Percentiles rank a stretch among this genome's conserved stretches.
Conservation (phyloP, 2,329 filamentous ascomycete species). For the Blastomyces parvus region DNA sequence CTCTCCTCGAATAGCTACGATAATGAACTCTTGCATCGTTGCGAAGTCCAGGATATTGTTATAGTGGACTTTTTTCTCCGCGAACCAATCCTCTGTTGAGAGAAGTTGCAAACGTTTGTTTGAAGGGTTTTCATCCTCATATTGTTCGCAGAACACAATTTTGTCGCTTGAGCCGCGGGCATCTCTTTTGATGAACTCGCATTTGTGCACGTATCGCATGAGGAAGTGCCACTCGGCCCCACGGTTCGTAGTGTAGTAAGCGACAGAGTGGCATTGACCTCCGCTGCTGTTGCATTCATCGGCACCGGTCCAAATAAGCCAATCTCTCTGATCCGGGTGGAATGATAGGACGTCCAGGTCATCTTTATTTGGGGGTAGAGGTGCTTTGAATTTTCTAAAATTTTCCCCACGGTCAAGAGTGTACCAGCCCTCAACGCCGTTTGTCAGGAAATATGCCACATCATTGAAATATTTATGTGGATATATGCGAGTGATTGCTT, state of each 20-base stretch:
- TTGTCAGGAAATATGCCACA: conserved; percentile 75
- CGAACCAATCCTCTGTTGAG: conserved; percentile 71
- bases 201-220: conserved; percentile 64
- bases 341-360: conserved; percentile 54
- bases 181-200: conserved; percentile 71
- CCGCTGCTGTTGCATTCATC: conserved; percentile 50
- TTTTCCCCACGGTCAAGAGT: conserved; percentile 67
- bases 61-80: conserved; percentile 52
- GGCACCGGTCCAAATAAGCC: conserved; percentile 80
- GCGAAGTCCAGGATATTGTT: conserved; percentile 74
- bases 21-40: conserved; percentile 93
- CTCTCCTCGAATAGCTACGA: conserved; percentile 62
- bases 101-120: conserved; percentile 60
- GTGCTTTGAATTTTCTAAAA: conserved; percentile 65
- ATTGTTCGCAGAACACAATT: conserved; percentile 56
- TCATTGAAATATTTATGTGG: conserved; percentile 77
- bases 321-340: conserved; percentile 76
- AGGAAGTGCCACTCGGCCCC: conserved; percentile 70
- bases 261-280: conserved; percentile 58
- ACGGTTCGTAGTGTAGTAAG: conserved; percentile 68
- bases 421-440: conserved; percentile 60
- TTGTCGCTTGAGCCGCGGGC: conserved; percentile 47
- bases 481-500: conserved; percentile 60
- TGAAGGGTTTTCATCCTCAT: conserved; percentile 51
- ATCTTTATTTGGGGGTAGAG: conserved; percentile 47